Evolutionary conservation across 139 green algal genomes (phyloP).

Genomic region (Trebouxia sp.): DNA sequence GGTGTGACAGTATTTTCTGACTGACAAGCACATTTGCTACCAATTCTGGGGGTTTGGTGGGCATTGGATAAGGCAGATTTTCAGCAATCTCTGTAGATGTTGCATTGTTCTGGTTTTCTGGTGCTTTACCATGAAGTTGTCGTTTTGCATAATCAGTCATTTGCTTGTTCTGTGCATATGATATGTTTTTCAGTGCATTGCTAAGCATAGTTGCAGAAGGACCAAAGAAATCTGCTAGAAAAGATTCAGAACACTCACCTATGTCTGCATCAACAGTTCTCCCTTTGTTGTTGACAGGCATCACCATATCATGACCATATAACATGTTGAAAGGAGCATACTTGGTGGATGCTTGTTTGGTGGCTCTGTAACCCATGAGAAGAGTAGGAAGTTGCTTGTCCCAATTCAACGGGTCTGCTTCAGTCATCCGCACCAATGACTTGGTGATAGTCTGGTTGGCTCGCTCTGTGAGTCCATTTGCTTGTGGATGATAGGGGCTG

Average conservation of each 20-base stretch:
- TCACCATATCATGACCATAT: conserved; percentile 14
- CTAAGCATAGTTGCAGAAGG: not conserved
- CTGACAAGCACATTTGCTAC: too few species aligned
- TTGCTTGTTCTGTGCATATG: not conserved
- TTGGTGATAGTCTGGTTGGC: conserved; percentile 1
- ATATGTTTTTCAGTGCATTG: not conserved
- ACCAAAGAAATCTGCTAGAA: not conserved
- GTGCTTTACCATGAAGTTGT: not conserved
- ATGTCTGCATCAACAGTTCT: not conserved
- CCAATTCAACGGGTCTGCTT: not conserved
- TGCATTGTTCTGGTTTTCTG: not conserved
- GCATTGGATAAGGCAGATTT: too few species aligned
- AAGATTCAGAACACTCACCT: not conserved
- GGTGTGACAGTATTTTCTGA: too few species aligned
- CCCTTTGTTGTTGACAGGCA: not conserved
- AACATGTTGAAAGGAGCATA: not conserved
- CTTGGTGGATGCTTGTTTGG: not conserved
- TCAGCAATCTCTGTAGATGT: not conserved
- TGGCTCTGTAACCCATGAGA: not conserved
- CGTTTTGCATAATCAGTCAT: not conserved
- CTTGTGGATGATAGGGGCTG: not conserved
- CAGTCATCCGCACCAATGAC: not conserved
- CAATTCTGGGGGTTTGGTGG: too few species aligned
- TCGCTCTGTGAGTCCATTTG: not conserved
- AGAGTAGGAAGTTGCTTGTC: not conserved